These are phyloP conservation scores for Naegleria fowleri DNA, from an alignment of 208 protist genomes.

Conservation along the genomic window DNA sequence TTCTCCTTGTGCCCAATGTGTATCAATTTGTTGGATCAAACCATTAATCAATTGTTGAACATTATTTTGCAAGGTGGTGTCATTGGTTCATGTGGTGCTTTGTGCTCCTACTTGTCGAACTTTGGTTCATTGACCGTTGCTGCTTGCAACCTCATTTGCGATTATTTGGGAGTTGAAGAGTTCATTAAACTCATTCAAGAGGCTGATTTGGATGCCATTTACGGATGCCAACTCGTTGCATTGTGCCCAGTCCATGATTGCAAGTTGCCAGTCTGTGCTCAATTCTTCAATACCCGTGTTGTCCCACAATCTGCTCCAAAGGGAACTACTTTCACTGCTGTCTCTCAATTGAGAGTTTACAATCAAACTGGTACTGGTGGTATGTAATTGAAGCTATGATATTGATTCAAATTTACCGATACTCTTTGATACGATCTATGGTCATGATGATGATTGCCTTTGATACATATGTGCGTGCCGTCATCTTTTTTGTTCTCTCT, in stretches of 20 bases:
- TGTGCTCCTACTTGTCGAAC: constrained; percentile 33
- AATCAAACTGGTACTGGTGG: constrained; percentile 46
- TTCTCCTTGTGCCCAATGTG: background rate
- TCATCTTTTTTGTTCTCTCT: too few relatives aligned
- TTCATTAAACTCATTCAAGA: constrained; percentile 34
- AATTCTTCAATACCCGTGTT: constrained; percentile 29
- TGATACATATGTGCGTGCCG: too few relatives aligned
- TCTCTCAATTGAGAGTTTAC: constrained; percentile 31
- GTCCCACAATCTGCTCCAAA: constrained; percentile 34
- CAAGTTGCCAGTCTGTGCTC: constrained; percentile 27
- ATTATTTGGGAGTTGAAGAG: constrained; percentile 35
- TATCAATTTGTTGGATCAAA: constrained; percentile 38
- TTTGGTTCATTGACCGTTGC: background rate
- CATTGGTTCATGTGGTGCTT: constrained; percentile 38
- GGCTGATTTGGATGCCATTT: constrained; percentile 40
- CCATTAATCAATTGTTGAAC: constrained; percentile 47
- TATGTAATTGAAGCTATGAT: constrained; percentile 29
- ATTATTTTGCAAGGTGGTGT: constrained; percentile 50
- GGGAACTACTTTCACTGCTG: constrained; percentile 39
- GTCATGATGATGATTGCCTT: too few relatives aligned
- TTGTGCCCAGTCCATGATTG: constrained; percentile 39
- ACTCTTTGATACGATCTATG: too few relatives aligned
- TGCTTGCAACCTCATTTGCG: constrained; percentile 44
- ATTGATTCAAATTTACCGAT: too few relatives aligned
- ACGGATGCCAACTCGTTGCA: constrained; percentile 39